Percentiles rank a stretch among this genome's conserved stretches.
Evolutionary conservation across 257 asterid species (phyloP).

Genomic region (Marsdenia floribunda): DNA sequence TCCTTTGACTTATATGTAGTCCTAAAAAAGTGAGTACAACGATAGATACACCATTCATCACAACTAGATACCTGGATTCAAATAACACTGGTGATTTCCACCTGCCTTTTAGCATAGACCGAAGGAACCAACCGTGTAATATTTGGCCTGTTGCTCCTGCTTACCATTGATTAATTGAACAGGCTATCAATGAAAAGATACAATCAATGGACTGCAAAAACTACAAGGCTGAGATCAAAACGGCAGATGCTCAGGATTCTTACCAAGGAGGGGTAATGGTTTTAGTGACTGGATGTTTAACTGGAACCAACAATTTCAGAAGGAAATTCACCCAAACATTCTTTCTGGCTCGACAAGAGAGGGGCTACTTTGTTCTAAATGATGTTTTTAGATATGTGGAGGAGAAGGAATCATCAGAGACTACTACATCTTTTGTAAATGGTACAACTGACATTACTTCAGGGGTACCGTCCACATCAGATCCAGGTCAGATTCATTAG

Average conservation of each 20-base stretch:
- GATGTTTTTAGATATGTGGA: conserved; percentile 71
- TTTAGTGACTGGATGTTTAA: conserved; percentile 84
- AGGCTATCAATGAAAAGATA: conserved; percentile 72
- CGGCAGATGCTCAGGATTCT: conserved; percentile 91
- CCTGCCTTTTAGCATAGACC: background rate
- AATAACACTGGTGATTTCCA: background rate
- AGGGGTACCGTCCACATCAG: conserved; percentile 27
- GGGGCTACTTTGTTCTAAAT: conserved; percentile 76
- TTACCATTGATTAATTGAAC: conserved; percentile 17
- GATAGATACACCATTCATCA: background rate
- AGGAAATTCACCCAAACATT: conserved; percentile 77
- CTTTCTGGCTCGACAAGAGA: conserved; percentile 92
- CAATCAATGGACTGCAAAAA: conserved; percentile 79
- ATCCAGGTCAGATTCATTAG: conserved; percentile 44
- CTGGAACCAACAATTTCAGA: conserved; percentile 62
- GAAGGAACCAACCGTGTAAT: background rate
- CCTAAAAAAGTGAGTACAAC: background rate
- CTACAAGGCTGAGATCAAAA: conserved; percentile 88
- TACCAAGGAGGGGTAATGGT: conserved; percentile 65
- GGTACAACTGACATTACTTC: conserved; percentile 36
- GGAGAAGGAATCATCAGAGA: conserved; percentile 45
- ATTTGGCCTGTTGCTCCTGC: background rate
- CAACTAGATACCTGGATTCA: background rate
- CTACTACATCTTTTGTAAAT: conserved; percentile 15
- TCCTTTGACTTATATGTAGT: background rate